Percentiles rank a stretch among this genome's conserved stretches.
These are phyloP conservation scores for Clathrus columnatus DNA, from an alignment of 768 basidiomycete genomes.

Conservation along the genomic window DNA sequence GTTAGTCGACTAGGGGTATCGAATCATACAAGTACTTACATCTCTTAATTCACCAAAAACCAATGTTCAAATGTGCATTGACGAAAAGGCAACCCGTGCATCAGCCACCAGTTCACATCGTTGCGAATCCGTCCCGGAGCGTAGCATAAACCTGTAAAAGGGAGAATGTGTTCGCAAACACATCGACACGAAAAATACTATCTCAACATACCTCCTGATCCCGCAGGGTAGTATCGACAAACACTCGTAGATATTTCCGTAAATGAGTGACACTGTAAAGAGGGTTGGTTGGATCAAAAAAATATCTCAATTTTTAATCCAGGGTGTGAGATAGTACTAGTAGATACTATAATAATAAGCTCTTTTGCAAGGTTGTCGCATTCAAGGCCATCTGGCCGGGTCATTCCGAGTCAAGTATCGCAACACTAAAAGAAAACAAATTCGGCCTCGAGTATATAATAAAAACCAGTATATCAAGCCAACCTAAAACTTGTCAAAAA, in stretches of 20 bases:
- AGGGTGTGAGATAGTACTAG: slow-evolving; percentile 78
- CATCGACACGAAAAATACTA: neutral
- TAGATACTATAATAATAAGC: slow-evolving; percentile 73
- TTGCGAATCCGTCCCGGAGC: slow-evolving; percentile 66
- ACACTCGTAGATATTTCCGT: slow-evolving; percentile 70
- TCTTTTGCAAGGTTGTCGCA: slow-evolving; percentile 40
- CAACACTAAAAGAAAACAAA: no score
- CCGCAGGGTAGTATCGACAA: slow-evolving; percentile 65
- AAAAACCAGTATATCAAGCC: no score
- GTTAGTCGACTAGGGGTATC: neutral
- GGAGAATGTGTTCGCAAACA: no score
- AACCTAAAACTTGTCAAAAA: no score
- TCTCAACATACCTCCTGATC: slow-evolving; percentile 60
- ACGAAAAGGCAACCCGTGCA: slow-evolving; percentile 63
- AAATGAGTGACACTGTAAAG: slow-evolving; percentile 65
- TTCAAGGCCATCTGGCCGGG: no score
- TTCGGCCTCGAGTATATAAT: no score
- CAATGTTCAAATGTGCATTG: slow-evolving; percentile 68
- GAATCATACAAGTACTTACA: slow-evolving; percentile 31
- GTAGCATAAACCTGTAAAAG: slow-evolving; percentile 47
- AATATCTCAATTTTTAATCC: slow-evolving; percentile 70
- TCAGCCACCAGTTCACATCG: slow-evolving; percentile 71
- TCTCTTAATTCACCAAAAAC: slow-evolving; percentile 73
- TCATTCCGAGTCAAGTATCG: no score
- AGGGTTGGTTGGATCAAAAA: slow-evolving; percentile 62